Conservation (phyloP, 176 grass and related monocot species). For the Poa annua region DNA sequence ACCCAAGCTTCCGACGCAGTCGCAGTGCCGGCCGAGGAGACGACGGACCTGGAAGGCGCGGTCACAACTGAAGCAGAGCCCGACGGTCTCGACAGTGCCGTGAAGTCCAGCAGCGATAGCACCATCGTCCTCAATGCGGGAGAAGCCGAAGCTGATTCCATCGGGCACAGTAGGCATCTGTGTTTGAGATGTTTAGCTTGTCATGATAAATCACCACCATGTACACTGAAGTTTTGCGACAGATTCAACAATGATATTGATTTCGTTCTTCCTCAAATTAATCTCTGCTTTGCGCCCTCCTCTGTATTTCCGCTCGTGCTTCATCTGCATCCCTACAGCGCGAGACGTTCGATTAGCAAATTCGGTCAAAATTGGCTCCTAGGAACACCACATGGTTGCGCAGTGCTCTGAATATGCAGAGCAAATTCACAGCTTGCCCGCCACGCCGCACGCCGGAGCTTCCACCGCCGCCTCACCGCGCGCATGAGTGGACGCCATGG, state of each 20-base stretch:
- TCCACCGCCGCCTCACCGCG: slow-evolving; percentile 22
- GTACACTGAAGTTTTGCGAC: neutral
- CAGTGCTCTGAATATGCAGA: too few relatives aligned
- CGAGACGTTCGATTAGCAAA: neutral
- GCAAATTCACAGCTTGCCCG: slow-evolving; percentile 10
- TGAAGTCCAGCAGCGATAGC: too few relatives aligned
- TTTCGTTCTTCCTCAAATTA: neutral
- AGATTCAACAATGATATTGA: neutral
- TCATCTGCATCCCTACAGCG: too few relatives aligned
- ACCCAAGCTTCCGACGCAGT: neutral
- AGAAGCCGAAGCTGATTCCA: neutral
- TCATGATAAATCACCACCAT: neutral
- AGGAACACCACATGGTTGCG: too few relatives aligned
- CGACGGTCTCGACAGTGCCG: neutral
- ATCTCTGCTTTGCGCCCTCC: neutral
- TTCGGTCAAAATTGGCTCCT: too few relatives aligned
- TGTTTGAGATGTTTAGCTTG: neutral
- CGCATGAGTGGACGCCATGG: neutral
- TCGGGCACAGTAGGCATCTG: neutral
- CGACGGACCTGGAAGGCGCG: neutral
- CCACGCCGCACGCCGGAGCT: slow-evolving; percentile 34
- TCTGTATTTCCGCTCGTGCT: neutral
- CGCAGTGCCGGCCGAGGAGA: neutral
- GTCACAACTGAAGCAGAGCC: neutral
- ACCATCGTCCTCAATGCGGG: neutral